phyloP scores from a whole-genome alignment of 2,329 filamentous ascomycete species.

The Orbilia brochopaga region DNA sequence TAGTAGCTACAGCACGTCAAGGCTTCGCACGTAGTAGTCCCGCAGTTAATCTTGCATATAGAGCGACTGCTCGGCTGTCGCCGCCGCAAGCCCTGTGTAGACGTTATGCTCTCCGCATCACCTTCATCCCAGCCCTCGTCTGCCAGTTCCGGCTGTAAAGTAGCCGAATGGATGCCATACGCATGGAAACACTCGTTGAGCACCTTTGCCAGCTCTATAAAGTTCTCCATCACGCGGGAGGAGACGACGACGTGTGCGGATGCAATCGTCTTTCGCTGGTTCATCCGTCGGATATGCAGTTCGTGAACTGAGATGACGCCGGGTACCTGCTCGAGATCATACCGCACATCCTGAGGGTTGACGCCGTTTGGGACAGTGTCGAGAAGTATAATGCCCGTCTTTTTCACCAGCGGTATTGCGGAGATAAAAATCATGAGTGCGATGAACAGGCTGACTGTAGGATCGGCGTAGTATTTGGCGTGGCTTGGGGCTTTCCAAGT shows the following conservation, averaged over 20 bases:
- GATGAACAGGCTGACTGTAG: slow-evolving; percentile 72
- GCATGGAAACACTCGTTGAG: slow-evolving; percentile 73
- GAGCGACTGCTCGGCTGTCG: slow-evolving; percentile 52
- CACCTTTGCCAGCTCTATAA: slow-evolving; percentile 67
- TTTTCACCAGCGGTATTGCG: slow-evolving; percentile 68
- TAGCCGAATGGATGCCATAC: slow-evolving; percentile 74
- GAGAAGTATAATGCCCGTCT: slow-evolving; percentile 70
- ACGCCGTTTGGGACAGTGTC: slow-evolving; percentile 70
- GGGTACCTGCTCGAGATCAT: slow-evolving; percentile 72
- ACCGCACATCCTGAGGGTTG: slow-evolving; percentile 68
- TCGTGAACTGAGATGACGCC: slow-evolving; percentile 73
- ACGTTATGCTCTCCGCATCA: slow-evolving; percentile 33
- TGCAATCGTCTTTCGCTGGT: slow-evolving; percentile 73
- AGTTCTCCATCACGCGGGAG: slow-evolving; percentile 65
- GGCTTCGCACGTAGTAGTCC: slow-evolving; percentile 39
- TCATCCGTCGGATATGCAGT: slow-evolving; percentile 75
- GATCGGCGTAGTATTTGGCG: slow-evolving; percentile 73
- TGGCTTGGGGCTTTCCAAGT: slow-evolving; percentile 70
- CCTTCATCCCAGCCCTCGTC: slow-evolving; percentile 28
- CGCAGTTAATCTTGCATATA: slow-evolving; percentile 36
- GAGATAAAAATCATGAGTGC: slow-evolving; percentile 74
- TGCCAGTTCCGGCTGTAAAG: slow-evolving; percentile 70
- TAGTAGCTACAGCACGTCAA: slow-evolving; percentile 44
- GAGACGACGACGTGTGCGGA: slow-evolving; percentile 72
- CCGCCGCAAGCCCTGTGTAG: slow-evolving; percentile 52